phyloP scores from a whole-genome alignment of 164 flowering plant species.

The Nelumbo lutea region DNA sequence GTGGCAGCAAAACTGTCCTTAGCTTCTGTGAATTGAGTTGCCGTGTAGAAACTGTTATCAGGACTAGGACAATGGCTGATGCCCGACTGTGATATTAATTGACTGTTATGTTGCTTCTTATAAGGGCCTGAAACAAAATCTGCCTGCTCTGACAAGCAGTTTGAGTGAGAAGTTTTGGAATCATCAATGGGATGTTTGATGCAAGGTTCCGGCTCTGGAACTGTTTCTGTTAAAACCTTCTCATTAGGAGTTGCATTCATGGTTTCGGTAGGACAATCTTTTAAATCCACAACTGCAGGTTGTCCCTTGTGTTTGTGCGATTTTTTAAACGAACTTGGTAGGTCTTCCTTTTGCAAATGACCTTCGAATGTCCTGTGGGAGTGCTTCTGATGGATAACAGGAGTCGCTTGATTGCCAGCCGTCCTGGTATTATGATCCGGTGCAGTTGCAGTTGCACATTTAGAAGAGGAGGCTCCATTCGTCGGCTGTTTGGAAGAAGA shows the following conservation, averaged over 20 bases:
- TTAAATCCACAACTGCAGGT: constrained; percentile 9
- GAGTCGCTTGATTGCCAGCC: constrained; percentile 4
- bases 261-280: constrained; percentile 12
- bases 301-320: constrained; percentile 26
- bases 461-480: constrained; percentile 25
- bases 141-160: constrained; percentile 19
- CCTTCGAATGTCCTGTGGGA: constrained; percentile 14
- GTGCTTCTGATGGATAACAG: constrained; percentile 24
- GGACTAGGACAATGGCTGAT: constrained; percentile 41
- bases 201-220: constrained; percentile 18
- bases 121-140: constrained; percentile 6
- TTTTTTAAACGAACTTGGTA: constrained; percentile 18
- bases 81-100: constrained; percentile 24
- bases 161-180: constrained; percentile 19
- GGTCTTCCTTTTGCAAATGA: constrained; percentile 22
- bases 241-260: constrained; percentile 15
- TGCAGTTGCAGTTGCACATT: constrained; percentile 17
- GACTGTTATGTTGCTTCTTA: constrained; percentile 13
- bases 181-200: constrained; percentile 25
- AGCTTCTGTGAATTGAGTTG: constrained; percentile 47
- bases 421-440: constrained; percentile 18
- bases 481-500: constrained; percentile 22
- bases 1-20: constrained; percentile 60
- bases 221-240: constrained; percentile 7
- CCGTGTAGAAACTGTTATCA: constrained; percentile 36